These are phyloP conservation scores for Umbelopsis ramanniana DNA, from an alignment of 192 early-diverging fungal species.

Conservation along the genomic window DNA sequence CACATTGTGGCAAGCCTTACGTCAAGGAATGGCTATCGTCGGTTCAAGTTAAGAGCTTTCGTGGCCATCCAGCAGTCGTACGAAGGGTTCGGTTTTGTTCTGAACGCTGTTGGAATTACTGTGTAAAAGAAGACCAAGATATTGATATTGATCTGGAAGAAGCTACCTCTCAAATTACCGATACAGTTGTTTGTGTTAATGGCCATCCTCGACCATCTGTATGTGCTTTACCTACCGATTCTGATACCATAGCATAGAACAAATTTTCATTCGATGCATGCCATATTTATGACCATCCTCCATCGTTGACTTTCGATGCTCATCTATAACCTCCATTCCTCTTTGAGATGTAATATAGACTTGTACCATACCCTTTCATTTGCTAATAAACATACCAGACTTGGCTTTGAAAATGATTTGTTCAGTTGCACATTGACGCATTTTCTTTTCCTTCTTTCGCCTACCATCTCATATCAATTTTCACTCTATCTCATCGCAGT, in stretches of 20 bases:
- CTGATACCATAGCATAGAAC: not conserved
- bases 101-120: slow-evolving; percentile 40
- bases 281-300: not conserved
- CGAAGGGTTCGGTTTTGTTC: slow-evolving; percentile 57
- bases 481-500: too few relatives aligned
- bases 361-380: too few relatives aligned
- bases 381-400: too few relatives aligned
- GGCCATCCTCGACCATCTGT: not conserved
- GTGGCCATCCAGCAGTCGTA: slow-evolving; percentile 56
- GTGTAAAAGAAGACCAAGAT: not conserved
- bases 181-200: slow-evolving; percentile 12
- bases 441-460: too few relatives aligned
- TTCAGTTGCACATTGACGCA: too few relatives aligned
- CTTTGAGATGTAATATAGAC: too few relatives aligned
- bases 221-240: not conserved
- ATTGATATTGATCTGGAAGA: not conserved
- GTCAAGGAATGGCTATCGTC: slow-evolving; percentile 61
- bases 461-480: too few relatives aligned
- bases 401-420: too few relatives aligned
- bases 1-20: slow-evolving; percentile 43
- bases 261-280: not conserved
- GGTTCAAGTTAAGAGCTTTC: slow-evolving; percentile 54
- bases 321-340: too few relatives aligned
- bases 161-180: slow-evolving; percentile 12
- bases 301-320: too few relatives aligned